Conservation (phyloP, 148 eudicot species). For the Rhododendron kiyosumense region DNA sequence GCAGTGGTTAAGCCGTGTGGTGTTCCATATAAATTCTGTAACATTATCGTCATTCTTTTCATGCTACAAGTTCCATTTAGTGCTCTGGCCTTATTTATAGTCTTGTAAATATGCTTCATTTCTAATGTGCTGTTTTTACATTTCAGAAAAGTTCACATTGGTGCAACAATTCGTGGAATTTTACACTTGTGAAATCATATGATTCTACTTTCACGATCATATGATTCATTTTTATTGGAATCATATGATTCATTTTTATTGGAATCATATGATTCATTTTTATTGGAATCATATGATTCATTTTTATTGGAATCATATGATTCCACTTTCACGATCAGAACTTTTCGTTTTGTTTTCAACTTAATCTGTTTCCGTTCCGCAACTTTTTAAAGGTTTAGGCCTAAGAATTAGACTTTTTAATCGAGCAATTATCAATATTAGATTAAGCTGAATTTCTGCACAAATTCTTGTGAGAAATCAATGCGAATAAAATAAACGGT, state of each 20-base stretch:
- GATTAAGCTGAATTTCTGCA: too few species aligned
- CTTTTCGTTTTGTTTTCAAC: background rate
- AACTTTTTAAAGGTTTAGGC: background rate
- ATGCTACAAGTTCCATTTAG: background rate
- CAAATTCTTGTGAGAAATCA: too few species aligned
- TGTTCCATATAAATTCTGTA: constrained; percentile 8
- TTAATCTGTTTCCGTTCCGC: background rate
- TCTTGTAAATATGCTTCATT: constrained; percentile 48
- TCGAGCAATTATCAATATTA: too few species aligned
- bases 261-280: too few species aligned
- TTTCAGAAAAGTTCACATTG: background rate
- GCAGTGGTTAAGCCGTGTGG: background rate
- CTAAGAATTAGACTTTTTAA: background rate
- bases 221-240: too few species aligned
- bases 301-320: background rate
- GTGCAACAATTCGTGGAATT: background rate
- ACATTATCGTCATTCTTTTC: constrained; percentile 31
- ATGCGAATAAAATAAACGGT: too few species aligned
- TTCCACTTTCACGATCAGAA: background rate
- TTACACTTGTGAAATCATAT: too few species aligned
- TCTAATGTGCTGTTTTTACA: constrained; percentile 12
- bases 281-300: too few species aligned
- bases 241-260: too few species aligned
- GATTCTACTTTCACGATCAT: too few species aligned
- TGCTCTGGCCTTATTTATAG: constrained; percentile 17